Base-by-base conservation (phyloP, 169 alveolate species). In the Babesia ovata region DNA sequence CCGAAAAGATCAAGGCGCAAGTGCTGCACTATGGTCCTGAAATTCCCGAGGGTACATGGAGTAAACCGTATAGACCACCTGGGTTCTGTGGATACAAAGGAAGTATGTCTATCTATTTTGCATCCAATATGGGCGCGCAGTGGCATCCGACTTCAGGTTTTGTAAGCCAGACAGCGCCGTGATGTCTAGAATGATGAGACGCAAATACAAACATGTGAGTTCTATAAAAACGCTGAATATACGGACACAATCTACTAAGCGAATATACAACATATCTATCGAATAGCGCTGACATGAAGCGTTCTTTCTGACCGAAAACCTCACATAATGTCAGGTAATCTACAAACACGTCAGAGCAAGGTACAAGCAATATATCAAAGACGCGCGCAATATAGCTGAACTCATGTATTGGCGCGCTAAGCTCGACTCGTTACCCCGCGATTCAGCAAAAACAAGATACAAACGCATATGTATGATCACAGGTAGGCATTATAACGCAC, bases 361-460 rank as follows among this genome's bases (percentile, higher is more conserved):
- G 71, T 79, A 85, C 71, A 88, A 88, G 69, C 72, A 75, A 70
- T 85, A 88, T 70, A 71, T 88, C 54, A 75, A 78, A 48, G 77
- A 88, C 53, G 82, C 92, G 21, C 63, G 91, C 8, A 85, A 71
- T 54, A 72, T 79, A 19, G 75, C 73, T 29, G 93, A 88, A 61
- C 75, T 85, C 45, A 72, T 88, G 46, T 88, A 85, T 45, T 88
- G 93, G 93, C 70, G 70, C 21, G 75, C 73, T 48, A 88, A 88
- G 66, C 73, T 88, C 46, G 87, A 87, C 45, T 54, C 85, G 12
- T 61, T 88, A 7, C 93, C 93, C 19, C 49, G 90, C 57, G 91
- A 88, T 62, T 88, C 93, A 2, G 56, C 92, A 57, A 72, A 73
- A 26, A 78, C 84, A 16, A 66, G 90, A 52, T 88, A 49, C 67